Base-by-base conservation (phyloP, 2,329 filamentous ascomycete species). In the Zymoseptoria tritici region DNA sequence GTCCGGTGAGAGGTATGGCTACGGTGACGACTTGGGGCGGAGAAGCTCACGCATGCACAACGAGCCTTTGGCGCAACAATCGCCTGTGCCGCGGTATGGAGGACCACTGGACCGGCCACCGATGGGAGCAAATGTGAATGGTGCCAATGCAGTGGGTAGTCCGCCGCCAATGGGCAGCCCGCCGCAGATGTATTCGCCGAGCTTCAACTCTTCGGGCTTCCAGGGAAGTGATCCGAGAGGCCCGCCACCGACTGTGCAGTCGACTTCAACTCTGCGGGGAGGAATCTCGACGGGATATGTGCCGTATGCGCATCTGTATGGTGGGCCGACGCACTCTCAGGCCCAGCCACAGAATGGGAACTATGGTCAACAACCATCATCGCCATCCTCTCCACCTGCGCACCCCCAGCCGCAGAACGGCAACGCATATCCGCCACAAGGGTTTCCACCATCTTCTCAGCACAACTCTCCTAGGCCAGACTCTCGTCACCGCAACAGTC, bases 221-320 rank as follows among this genome's bases (percentile, higher is more conserved):
- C 55, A 50, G 13, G 57, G 52, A 52, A 54, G 42, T n/a, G 55
- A 55, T 24, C 57, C 59, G 8, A 60, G 52, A 46, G 56, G 56
- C 52, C 59, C 51, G 55, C 53, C 29, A 11, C 36, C 36, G 13
- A 46, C 36, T 55, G 56, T 51, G 55, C 60, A 57, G n/a, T 66
- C 60, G 49, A 66, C 64, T 31, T 66, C 64, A 49, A 66, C 57
- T 19, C 56, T 61, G 54, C 65, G 61, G 46, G 65, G 60, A 26
- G 65, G 59, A 46, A 62, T 68, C 57, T 62, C 64, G 16, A 64
- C 63, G 49, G 66, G 68, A 52, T 74, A 74, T 53, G 67, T 73
- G 2, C 72, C 72, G 7, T 74, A 74, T 52, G 66, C 71, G 22
- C 58, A 73, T 58, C 68, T 74, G 55, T 74, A 74, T 57, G 70